Evolutionary conservation across 2,329 filamentous ascomycete genomes (phyloP), one percentile per base, ranked within the genome.

Genomic region (Aspergillus sp.): DNA sequence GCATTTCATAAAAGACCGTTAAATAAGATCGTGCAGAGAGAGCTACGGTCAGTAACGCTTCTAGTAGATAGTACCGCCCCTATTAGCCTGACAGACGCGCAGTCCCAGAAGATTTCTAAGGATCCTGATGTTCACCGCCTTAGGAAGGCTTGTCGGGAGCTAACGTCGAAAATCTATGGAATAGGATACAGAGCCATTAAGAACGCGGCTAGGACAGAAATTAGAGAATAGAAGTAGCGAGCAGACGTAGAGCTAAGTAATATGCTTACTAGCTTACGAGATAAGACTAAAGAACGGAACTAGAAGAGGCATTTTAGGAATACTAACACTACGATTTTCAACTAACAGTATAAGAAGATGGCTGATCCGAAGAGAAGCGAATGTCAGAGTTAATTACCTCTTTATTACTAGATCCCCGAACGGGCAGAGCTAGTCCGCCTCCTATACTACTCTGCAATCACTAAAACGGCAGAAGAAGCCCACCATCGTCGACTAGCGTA

Each of bases 271-370:
- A n/a, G 24, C 3, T 35, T 45, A 15, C 25, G 29, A 29, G 8
- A 37, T 4, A 29, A 37, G 20, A 24, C 34, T 12, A 41, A 37
- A 33, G 32, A 40, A 24, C 38, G 37, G 17, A 40, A 35, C 16
- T 33, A 36, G 26, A 39, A 41, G 26, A 35, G 39, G 28, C 34
- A 47, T 34, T 52, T 51, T 35, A 29, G 34, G n/a, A 33, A 45
- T 30, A 34, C 33, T 2, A 38, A 49, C 27, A 46, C 40, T 2
- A 36, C 36, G 12, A 36, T 43, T 35, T 43, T 53, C 25, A 47
- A 49, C 30, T 29, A 35, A 19, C 30, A 32, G 22, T 35, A 45
- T 27, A 13, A 41, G n/a, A 22, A 30, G n/a, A 3, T 24, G 12
- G 25, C 24, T 27, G 4, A 4, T 3, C 6, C 8, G 13, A 2